Evolutionary conservation across 768 basidiomycete genomes (phyloP).

Genomic region (Suillus variegatus): DNA sequence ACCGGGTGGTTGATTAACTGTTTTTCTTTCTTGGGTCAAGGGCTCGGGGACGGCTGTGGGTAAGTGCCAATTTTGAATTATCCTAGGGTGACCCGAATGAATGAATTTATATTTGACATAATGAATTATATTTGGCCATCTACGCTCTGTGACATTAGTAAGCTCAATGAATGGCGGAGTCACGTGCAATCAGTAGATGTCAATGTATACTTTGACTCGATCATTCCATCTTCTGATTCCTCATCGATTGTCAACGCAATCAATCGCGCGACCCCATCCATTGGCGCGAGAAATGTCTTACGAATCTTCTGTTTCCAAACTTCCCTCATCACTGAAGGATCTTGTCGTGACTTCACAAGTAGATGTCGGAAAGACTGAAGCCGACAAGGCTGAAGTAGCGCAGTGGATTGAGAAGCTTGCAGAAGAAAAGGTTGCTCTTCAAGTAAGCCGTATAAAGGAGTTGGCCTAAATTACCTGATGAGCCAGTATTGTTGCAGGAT

Average conservation of each 20-base stretch:
- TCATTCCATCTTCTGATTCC: constrained; percentile 18
- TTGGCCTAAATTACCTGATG: neutral
- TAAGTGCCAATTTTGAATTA: neutral
- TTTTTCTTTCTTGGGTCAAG: neutral
- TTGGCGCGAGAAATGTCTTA: constrained; percentile 50
- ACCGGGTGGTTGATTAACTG: neutral
- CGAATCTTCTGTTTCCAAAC: constrained; percentile 47
- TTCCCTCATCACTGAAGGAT: constrained; percentile 51
- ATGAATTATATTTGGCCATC: no score
- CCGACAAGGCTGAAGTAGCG: constrained; percentile 62
- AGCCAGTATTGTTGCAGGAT: constrained; percentile 44
- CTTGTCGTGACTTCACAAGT: constrained; percentile 46
- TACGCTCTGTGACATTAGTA: no score
- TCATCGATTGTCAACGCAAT: constrained; percentile 22
- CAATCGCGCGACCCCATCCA: neutral
- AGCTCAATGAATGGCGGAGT: constrained; percentile 3
- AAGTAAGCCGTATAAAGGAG: constrained; percentile 40
- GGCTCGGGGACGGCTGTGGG: neutral
- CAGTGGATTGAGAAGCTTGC: constrained; percentile 72
- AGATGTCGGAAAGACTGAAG: constrained; percentile 55
- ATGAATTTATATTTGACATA: no score
- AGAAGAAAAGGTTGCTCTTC: constrained; percentile 47
- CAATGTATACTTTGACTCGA: constrained; percentile 20
- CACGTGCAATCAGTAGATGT: constrained; percentile 30
- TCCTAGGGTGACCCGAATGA: neutral